Conservation (phyloP, 169 alveolate species). For the Theileria parva region DNA sequence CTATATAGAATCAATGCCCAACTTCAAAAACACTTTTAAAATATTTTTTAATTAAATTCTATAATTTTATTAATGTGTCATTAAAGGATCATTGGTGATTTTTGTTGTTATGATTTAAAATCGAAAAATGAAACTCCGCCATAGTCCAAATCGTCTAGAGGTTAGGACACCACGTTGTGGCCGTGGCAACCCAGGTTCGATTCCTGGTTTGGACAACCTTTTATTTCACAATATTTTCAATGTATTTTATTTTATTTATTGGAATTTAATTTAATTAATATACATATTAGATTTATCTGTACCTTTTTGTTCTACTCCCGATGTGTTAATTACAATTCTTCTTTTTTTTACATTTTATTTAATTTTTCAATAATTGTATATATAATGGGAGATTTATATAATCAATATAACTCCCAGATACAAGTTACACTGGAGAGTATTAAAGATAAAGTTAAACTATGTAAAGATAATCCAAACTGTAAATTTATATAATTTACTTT, state of each 20-base stretch:
- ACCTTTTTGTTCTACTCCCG: neutral
- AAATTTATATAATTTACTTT: slow-evolving; percentile 1
- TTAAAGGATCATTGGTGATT: neutral
- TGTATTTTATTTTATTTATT: neutral
- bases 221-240: neutral
- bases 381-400: slow-evolving; percentile 60
- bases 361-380: neutral
- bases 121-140: neutral
- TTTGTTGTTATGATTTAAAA: neutral
- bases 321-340: neutral
- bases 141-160: slow-evolving; percentile 90
- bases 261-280: neutral
- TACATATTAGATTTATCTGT: neutral
- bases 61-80: neutral
- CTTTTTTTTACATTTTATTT: neutral
- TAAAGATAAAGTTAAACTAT: slow-evolving; percentile 22
- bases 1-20: neutral
- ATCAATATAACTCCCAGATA: slow-evolving; percentile 53
- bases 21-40: neutral
- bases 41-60: neutral
- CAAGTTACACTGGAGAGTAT: slow-evolving; percentile 17
- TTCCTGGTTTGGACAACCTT: slow-evolving; percentile 89
- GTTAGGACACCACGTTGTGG: slow-evolving; percentile 93
- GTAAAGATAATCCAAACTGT: slow-evolving; percentile 35
- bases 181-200: slow-evolving; percentile 93